Evolutionary conservation across 2,329 filamentous ascomycete species (phyloP).

Genomic region (Volutella citrinella): DNA sequence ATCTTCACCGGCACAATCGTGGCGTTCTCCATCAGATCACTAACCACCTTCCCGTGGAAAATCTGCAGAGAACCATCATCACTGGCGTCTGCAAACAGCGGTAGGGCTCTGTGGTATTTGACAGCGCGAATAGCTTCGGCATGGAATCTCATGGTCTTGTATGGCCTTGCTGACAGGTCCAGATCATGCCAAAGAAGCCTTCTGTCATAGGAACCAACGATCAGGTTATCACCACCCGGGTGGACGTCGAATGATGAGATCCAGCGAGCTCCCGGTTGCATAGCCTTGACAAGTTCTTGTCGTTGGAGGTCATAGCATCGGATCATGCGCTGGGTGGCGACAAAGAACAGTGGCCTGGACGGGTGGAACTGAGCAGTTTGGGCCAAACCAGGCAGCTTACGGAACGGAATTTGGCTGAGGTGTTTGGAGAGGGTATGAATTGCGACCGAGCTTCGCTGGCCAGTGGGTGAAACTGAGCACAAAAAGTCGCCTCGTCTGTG

Average conservation of each 20-base stretch:
- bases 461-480: slow-evolving; percentile 80
- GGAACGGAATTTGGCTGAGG: slow-evolving; percentile 91
- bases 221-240: slow-evolving; percentile 87
- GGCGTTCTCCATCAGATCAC: slow-evolving; percentile 92
- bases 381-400: slow-evolving; percentile 67
- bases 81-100: slow-evolving; percentile 90
- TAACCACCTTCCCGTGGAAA: slow-evolving; percentile 94
- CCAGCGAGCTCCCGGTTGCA: slow-evolving; percentile 90
- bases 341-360: slow-evolving; percentile 87
- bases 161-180: slow-evolving; percentile 83
- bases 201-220: slow-evolving; percentile 92
- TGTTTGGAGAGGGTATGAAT: slow-evolving; percentile 97
- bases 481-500: slow-evolving; percentile 94
- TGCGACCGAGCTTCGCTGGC: slow-evolving; percentile 75
- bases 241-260: slow-evolving; percentile 94
- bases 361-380: slow-evolving; percentile 96
- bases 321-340: slow-evolving; percentile 90
- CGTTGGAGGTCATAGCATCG: slow-evolving; percentile 90
- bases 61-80: slow-evolving; percentile 94
- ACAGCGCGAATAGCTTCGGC: slow-evolving; percentile 86
- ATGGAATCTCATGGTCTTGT: slow-evolving; percentile 97
- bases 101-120: slow-evolving; percentile 76
- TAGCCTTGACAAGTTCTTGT: slow-evolving; percentile 87
- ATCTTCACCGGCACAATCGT: slow-evolving; percentile 96
- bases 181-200: slow-evolving; percentile 95